Base-by-base conservation (phyloP, 371 early-diverging fungal genomes). In the Zychaea mexicana region DNA sequence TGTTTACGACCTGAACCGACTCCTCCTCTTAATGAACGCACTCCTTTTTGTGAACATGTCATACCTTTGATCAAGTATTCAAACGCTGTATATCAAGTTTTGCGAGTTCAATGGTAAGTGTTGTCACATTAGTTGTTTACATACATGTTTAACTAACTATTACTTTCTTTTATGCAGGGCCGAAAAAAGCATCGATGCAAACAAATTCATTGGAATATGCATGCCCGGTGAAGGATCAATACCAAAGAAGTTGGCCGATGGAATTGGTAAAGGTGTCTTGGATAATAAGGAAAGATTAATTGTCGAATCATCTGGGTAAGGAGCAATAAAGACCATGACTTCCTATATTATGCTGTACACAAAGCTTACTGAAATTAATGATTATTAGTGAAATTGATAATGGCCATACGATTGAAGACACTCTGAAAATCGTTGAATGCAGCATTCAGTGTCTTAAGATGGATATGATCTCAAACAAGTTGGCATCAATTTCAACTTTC, bases 11-110 rank as follows among this genome's bases (percentile, higher is more conserved):
- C 66, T 9, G 28, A 39, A 30, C 59, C 53, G 27, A 33, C 57
- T 12, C 46, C 47, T 31, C 33, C 53, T 32, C 28, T 64, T 0
- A 73, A 69, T 39, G 65, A 68, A 55, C 55, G 60, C 0, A 67
- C 69, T 15, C 69, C 65, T 1, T 69, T 67, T 56, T 42, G 42
- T 31, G 65, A 66, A 33, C 56, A 56, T 38, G 55, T 69, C 3
- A 65, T 73, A 15, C 67, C 65, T 0, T 28, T 72, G 2, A 66
- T 68, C 64, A 72, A 72, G 53, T 72, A 72, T 24, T 68, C 63
- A 30, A 66, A 62, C 53, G 69, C 69, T 2, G 52, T 61, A 8
- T 62, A 55, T 0, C 19, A 61, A 38, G 19, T 21, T 2, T 21
- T 61, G 24, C 61, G 38, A 19, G 3, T 61, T 2, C 61, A 61